phyloP scores from a whole-genome alignment of 495 filamentous ascomycete genomes.

The Penicillium taxi region DNA sequence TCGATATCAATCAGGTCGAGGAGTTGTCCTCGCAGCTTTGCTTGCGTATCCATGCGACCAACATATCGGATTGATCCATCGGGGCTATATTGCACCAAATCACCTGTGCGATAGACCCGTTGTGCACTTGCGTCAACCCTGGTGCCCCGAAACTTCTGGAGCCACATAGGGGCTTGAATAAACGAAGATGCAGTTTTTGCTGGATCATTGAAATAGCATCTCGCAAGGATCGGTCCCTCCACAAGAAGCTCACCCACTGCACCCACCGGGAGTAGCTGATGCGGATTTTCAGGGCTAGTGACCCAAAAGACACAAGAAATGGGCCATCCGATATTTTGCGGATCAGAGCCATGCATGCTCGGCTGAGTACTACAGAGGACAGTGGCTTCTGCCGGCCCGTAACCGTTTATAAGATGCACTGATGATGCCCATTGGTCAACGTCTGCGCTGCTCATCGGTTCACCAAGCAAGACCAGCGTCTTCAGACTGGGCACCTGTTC shows the following conservation, averaged over 20 bases:
- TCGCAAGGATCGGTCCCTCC: background rate
- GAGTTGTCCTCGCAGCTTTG: background rate
- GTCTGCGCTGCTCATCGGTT: too few relatives aligned
- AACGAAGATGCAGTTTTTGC: background rate
- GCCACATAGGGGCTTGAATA: background rate
- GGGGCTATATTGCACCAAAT: background rate
- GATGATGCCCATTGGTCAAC: too few relatives aligned
- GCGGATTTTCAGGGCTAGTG: background rate
- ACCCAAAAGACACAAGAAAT: background rate
- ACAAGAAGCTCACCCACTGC: background rate
- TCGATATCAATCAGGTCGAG: background rate
- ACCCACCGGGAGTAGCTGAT: background rate
- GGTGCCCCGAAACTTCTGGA: background rate
- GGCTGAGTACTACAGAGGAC: background rate
- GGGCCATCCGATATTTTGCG: background rate
- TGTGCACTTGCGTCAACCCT: background rate
- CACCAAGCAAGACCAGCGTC: background rate
- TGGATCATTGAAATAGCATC: background rate
- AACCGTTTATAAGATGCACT: background rate
- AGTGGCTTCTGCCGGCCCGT: background rate
- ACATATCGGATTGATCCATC: background rate
- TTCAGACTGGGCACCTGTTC: background rate
- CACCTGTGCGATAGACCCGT: background rate
- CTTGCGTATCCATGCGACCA: background rate
- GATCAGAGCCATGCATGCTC: background rate